phyloP scores from a whole-genome alignment of 768 basidiomycete species.

The Cubamyces sp. region DNA sequence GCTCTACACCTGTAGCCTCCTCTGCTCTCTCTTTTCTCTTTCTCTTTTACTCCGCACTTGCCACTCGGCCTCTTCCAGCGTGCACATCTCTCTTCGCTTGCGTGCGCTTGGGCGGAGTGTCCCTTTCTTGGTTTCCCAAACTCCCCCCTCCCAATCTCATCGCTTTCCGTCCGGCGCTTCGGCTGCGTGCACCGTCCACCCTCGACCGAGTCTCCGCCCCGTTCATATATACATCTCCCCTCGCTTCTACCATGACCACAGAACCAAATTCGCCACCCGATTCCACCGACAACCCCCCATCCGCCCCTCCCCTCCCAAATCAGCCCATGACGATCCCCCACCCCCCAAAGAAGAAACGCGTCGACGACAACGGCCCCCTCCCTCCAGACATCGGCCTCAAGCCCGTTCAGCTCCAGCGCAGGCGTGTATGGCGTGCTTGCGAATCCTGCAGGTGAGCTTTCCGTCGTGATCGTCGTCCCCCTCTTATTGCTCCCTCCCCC shows the following conservation, averaged over 20 bases:
- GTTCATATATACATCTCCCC: conserved; percentile 29
- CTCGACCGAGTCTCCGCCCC: conserved; percentile 2
- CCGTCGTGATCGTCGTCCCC: conserved; percentile 17
- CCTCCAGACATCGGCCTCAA: conserved; percentile 62
- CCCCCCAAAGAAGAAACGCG: conserved; percentile 80
- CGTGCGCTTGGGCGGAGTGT: background rate
- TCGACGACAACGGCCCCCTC: conserved; percentile 50
- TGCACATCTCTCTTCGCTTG: background rate
- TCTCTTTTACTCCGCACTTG: background rate
- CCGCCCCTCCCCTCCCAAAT: conserved; percentile 22
- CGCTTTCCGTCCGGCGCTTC: background rate
- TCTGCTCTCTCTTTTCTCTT: background rate
- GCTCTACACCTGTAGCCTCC: background rate
- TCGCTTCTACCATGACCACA: conserved; percentile 29
- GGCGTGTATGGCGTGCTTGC: conserved; percentile 87
- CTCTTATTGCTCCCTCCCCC: conserved; percentile 4
- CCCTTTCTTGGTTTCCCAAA: background rate
- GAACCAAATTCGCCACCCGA: conserved; percentile 34
- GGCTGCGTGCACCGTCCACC: conserved; percentile 12
- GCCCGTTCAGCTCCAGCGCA: conserved; percentile 76
- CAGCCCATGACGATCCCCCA: conserved; percentile 37
- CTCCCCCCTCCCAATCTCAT: background rate
- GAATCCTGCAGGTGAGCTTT: conserved; percentile 77
- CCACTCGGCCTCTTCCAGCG: background rate
- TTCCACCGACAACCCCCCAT: conserved; percentile 52